phyloP scores from a whole-genome alignment of 257 asterid species.

The Lantana camara region DNA sequence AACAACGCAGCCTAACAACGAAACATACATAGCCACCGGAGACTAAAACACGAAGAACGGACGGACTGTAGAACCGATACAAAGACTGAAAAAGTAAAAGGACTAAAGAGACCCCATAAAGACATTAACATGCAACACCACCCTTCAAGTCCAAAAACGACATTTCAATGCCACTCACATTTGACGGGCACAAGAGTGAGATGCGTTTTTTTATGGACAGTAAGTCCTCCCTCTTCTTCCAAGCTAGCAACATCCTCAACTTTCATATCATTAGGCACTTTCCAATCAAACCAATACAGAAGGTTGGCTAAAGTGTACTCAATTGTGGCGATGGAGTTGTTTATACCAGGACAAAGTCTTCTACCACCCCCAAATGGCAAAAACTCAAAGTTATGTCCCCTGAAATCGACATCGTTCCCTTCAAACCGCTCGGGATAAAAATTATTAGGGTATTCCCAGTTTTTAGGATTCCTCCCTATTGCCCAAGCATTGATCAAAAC shows the following conservation, averaged over 20 bases:
- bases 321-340: conserved; percentile 7
- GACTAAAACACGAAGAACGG: too few relatives aligned
- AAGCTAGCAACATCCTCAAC: conserved; percentile 27
- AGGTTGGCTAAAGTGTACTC: conserved; percentile 36
- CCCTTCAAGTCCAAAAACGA: not conserved
- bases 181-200: conserved; percentile 28
- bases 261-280: conserved; percentile 23
- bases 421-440: conserved; percentile 30
- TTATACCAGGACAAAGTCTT: conserved; percentile 26
- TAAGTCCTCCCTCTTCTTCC: conserved; percentile 30
- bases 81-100: too few relatives aligned
- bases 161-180: not conserved
- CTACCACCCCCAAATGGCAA: conserved; percentile 39
- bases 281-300: conserved; percentile 31
- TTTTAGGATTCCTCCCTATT: conserved; percentile 28
- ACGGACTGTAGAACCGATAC: too few relatives aligned
- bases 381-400: conserved; percentile 34
- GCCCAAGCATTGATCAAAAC: conserved; percentile 28
- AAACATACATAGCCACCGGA: not conserved
- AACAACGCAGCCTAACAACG: too few relatives aligned
- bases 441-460: conserved; percentile 29
- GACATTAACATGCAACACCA: not conserved
- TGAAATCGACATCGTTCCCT: conserved; percentile 12
- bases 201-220: conserved; percentile 17
- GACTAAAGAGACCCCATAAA: not conserved